Base-by-base conservation (phyloP, 2,329 filamentous ascomycete genomes). In the Ascosphaera aggregata region DNA sequence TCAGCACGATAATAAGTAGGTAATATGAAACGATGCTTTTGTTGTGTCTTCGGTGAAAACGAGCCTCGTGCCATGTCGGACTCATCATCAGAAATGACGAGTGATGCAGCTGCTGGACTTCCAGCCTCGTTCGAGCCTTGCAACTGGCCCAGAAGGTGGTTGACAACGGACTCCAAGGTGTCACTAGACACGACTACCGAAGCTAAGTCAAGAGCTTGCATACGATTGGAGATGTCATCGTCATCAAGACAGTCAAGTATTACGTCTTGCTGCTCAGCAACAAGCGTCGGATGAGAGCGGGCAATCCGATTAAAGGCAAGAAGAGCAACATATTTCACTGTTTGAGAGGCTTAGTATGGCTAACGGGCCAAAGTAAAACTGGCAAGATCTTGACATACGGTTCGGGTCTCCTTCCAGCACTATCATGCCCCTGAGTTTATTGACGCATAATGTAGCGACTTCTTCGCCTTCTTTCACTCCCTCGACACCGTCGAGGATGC, bases 231-330 rank as follows among this genome's bases (percentile, higher is more conserved):
- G 43, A 98, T 89, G 50, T 98, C 89, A 1, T 80, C 67, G 54
- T 92, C 92, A 54, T 95, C 89, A 48, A 98, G 81, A 53, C 89
- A 98, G 50, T 91, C 79, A 54, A 98, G 66, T 45, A 98, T 94
- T 37, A 95, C 86, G 56, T 95, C 86, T 54, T 93, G 82, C 53
- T 98, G 89, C 53, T 86, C 71, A 3, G 81, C 76, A 19, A 98
- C 89, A 22, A 98, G 68, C 52, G 76, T 74, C 2, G 86, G 79
- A 53, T 98, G 85, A 0, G 85, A 89, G 16, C 70, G 57, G 20
- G 93, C 86, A 48, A 98, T 93, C 53, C 85, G 86, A 54, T 92
- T 92, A 59, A 98, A 92, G 1, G 89, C 86, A 43, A 98, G 67
- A 38, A 98, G 63, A 1, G 89, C 86, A 49, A 98, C 89, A 51